These are phyloP conservation scores for Umbelopsis isabellina DNA, from an alignment of 192 early-diverging fungal genomes.

Conservation along the genomic window DNA sequence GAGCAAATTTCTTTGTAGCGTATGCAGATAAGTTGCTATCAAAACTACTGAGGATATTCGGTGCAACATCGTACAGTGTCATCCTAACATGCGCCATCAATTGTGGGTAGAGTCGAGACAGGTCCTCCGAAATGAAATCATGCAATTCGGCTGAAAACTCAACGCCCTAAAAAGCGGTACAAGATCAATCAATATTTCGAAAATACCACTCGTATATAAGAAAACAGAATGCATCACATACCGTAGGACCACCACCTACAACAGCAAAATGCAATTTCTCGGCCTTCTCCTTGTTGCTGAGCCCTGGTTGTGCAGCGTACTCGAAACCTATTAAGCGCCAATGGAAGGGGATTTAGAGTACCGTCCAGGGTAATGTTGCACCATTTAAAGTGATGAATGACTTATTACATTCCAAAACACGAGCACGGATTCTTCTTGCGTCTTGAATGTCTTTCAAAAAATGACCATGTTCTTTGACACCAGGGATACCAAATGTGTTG, in stretches of 20 bases:
- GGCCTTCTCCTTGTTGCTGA: slow-evolving; percentile 64
- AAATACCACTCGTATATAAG: background rate
- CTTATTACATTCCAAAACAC: slow-evolving; percentile 73
- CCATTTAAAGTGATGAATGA: background rate
- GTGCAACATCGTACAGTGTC: slow-evolving; percentile 77
- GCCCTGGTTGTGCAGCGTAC: slow-evolving; percentile 68
- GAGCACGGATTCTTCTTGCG: slow-evolving; percentile 77
- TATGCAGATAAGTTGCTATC: slow-evolving; percentile 75
- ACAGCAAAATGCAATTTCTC: slow-evolving; percentile 80
- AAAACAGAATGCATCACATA: slow-evolving; percentile 5
- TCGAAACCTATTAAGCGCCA: slow-evolving; percentile 54
- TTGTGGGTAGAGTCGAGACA: slow-evolving; percentile 72
- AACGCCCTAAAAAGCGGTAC: slow-evolving; percentile 46
- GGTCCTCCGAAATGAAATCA: slow-evolving; percentile 85
- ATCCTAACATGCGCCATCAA: slow-evolving; percentile 56
- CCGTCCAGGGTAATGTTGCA: background rate
- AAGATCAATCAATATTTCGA: background rate
- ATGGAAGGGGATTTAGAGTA: background rate
- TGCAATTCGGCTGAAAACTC: slow-evolving; percentile 76
- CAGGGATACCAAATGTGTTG: slow-evolving; percentile 86
- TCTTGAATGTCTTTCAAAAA: slow-evolving; percentile 88
- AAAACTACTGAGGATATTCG: slow-evolving; percentile 77
- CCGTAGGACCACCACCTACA: slow-evolving; percentile 89
- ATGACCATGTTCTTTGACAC: slow-evolving; percentile 81
- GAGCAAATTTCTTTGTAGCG: slow-evolving; percentile 71